Conservation (phyloP, 352 stramenopile genomes). For the Globisporangium acanthophoron region DNA sequence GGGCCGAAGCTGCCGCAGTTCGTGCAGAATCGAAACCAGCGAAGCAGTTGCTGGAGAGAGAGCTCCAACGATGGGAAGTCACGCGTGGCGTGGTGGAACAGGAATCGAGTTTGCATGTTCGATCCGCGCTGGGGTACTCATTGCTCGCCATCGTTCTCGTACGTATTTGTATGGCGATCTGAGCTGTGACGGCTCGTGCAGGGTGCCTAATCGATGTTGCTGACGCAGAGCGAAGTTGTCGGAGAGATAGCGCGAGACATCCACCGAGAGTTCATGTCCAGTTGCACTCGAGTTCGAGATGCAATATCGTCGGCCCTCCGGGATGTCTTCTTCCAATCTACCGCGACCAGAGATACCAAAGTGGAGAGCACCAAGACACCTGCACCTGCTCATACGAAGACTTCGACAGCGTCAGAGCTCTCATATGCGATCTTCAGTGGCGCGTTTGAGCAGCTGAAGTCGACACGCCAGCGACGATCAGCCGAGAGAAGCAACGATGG, state of each 20-base stretch:
- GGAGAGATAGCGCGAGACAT: slow-evolving; percentile 32
- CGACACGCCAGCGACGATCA: not conserved
- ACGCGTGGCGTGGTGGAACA: slow-evolving; percentile 18
- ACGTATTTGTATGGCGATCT: not conserved
- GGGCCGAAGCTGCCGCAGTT: slow-evolving; percentile 24
- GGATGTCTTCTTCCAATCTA: slow-evolving; percentile 18
- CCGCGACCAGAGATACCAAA: not conserved
- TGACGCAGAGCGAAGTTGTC: slow-evolving; percentile 16
- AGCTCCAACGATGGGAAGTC: slow-evolving; percentile 21
- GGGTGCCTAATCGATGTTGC: not conserved
- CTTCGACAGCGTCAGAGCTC: not conserved
- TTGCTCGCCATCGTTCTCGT: slow-evolving; percentile 21
- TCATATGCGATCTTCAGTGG: slow-evolving; percentile 2
- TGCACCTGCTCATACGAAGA: no score
- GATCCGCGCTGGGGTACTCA: not conserved
- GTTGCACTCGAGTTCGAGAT: slow-evolving; percentile 15
- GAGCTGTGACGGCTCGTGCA: not conserved
- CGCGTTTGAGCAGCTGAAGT: slow-evolving; percentile 5
- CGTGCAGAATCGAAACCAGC: slow-evolving; percentile 17
- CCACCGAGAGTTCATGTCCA: slow-evolving; percentile 26
- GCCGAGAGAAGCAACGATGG: not conserved
- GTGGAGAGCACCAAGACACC: not conserved
- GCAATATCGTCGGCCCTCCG: slow-evolving; percentile 12
- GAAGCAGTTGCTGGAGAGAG: slow-evolving; percentile 20
- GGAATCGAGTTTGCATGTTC: slow-evolving; percentile 13